Base-by-base conservation (phyloP, 768 basidiomycete species). In the Boletus rubropictus region DNA sequence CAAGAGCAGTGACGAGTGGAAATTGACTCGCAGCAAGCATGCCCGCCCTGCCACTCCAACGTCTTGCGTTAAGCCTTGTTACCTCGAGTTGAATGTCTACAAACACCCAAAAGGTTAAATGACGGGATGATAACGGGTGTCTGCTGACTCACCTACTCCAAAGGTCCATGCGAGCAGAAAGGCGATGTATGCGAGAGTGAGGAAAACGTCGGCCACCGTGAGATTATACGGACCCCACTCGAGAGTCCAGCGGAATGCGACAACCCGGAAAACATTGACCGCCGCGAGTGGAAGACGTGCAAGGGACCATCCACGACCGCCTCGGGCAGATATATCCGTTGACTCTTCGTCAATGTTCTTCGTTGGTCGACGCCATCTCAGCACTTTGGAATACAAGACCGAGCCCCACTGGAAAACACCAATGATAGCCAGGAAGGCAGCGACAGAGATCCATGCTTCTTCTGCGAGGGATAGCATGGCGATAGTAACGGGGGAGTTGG, bases 161-260 rank as follows among this genome's bases (percentile, higher is more conserved):
- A 80, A 66, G 1, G 73, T 66, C 66, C 72, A 73, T 0, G 62
- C 53, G 33, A 80, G 58, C 50, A 76, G 70, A 18, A 70, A 67
- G 5, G 65, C 63, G n/a, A 78, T 61, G 52, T 82, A 82, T 3
- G 56, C 63, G 27, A 68, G 46, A 33, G 75, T 73, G 54, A 80
- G 76, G 24, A 69, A 44, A 3, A 79, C 44, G 42, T 82, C 79
- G 1, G 69, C 64, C 14, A 77, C 43, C n/a, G 37, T 66, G 39
- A 40, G 72, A 65, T 34, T 68, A 57, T 49, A 68, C 47, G 67
- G 60, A 12, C 76, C 77, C 18, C 78, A 64, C 14, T 74, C 68
- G 31, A 80, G 49, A 4, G 69, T 72, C 57, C 66, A 68, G 12
- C 80, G 74, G 55, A 80, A 81, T 7, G 72, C 71, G 17, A 74